Percentiles rank a stretch among this genome's conserved stretches.
These are phyloP conservation scores for Cystobasidium tubakii DNA, from an alignment of 768 basidiomycete species.

Conservation along the genomic window DNA sequence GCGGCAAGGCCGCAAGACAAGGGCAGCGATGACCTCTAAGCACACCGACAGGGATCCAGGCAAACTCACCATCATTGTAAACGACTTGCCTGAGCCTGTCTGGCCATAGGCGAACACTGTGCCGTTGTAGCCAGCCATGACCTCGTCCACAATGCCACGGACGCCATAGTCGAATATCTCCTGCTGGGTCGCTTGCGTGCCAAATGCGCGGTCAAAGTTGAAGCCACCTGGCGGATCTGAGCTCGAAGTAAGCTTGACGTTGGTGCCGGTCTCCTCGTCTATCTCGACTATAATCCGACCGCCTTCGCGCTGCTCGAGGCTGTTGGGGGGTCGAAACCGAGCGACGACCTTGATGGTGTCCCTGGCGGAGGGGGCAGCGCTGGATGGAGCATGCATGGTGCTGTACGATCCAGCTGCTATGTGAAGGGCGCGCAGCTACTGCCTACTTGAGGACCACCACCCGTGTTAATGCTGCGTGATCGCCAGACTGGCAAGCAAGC, in stretches of 20 bases:
- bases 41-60: neutral
- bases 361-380: neutral
- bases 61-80: conserved; percentile 87
- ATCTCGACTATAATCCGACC: conserved; percentile 85
- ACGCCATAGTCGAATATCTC: conserved; percentile 99
- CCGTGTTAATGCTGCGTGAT: no score
- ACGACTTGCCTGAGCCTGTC: conserved; percentile 79
- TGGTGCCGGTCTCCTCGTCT: conserved; percentile 69
- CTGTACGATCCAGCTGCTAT: no score
- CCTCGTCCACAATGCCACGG: conserved; percentile 95
- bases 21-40: neutral
- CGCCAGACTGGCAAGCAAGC: no score
- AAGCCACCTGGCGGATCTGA: conserved; percentile 71
- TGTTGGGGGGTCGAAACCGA: conserved; percentile 92
- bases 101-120: conserved; percentile 82
- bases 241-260: conserved; percentile 70
- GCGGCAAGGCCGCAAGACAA: neutral
- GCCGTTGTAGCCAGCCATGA: conserved; percentile 96
- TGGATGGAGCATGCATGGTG: neutral
- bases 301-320: conserved; percentile 72
- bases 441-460: neutral
- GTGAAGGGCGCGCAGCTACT: neutral
- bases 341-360: conserved; percentile 92
- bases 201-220: conserved; percentile 93
- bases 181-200: conserved; percentile 78